Base-by-base conservation (phyloP, 1,284 basidiomycete species). In the Inonotus obliquus region DNA sequence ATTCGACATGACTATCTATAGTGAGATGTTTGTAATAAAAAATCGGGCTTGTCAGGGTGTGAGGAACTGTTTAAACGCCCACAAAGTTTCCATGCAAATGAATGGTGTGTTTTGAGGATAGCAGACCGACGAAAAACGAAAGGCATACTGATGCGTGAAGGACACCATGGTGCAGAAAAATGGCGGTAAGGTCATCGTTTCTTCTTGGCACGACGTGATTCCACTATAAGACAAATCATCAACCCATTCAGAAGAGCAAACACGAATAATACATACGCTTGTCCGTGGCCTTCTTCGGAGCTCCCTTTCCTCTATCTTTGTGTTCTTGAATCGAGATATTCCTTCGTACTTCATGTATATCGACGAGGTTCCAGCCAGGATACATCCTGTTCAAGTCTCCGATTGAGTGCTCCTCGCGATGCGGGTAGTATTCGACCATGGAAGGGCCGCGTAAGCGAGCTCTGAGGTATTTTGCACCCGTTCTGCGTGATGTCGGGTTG, bases 381-480 rank as follows among this genome's bases (percentile, higher is more conserved):
- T 78, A 82, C 65, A 80, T 71, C 39, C 78, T 76, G 6, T 78
- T 79, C 13, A 86, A 72, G 59, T 76, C 68, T 23, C 82, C 70
- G 57, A 91, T 75, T 60, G 83, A 78, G 61, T 89, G 69, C 25
- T 75, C 72, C 29, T 75, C 57, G 27, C 59, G 62, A 48, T 62
- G 73, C 0, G 89, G 89, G 73, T 92, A 92, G 77, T 95, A 96
- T 17, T 81, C 76, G 66, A 87, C 72, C 83, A 94, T 88, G 52
- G 87, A 80, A 0, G 91, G 91, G 0, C 92, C 92, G 1, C 85
- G 82, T 38, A 95, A 81, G 6, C 86, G 81, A 29, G 81, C 78
- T 44, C 87, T 84, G 54, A 95, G 83, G 76, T 94, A 91, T 74
- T 95, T 95, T 21, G 90, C 86, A 37, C 93, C 93, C 0, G 89